Base-by-base conservation (phyloP, 73 alveolate species). In the Stentor coeruleus region DNA sequence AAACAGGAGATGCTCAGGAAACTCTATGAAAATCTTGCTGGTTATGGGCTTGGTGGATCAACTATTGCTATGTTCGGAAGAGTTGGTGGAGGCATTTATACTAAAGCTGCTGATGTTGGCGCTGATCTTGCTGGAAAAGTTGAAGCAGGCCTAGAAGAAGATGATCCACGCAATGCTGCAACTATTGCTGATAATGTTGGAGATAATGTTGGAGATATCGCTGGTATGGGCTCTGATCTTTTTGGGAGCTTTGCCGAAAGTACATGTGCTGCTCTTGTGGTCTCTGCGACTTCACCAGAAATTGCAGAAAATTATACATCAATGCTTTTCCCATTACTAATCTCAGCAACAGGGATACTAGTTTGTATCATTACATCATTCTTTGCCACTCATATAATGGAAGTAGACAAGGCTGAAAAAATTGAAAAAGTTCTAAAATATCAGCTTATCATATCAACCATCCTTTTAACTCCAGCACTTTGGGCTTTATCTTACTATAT, bases 81-180 rank as follows among this genome's bases (percentile, higher is more conserved):
- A 83, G 99, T 96, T 59, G 99, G 99, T 33, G 99, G 99, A 42
- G 99, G 99, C 30, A 96, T 96, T 82, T 96, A 95, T 90, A 96
- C 99, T 58, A 96, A 96, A 92, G 99, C 99, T 39, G 98, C 98
- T 80, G 99, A 95, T 83, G 99, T 95, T 6, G 99, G 99, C 35
- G 90, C 97, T 28, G 99, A 95, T 80, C 91, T 95, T 38, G 97
- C 88, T 35, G 99, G 99, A 36, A 95, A 95, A 84, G 96, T 91
- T 33, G 97, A 84, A 40, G 91, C 89, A 39, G 97, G 92, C 72
- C 90, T 96, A 55, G 93, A 82, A 31, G 99, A 91, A 87, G 99
- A 96, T 83, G 85, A 88, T 81, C 99, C 98, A 40, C 80, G 84
- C 59, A 96, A 96, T 88, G 98, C 99, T 81, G 99, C 98, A 72